phyloP scores from a whole-genome alignment of 2,329 filamentous ascomycete species.

The Chaetomiaceae sp. region DNA sequence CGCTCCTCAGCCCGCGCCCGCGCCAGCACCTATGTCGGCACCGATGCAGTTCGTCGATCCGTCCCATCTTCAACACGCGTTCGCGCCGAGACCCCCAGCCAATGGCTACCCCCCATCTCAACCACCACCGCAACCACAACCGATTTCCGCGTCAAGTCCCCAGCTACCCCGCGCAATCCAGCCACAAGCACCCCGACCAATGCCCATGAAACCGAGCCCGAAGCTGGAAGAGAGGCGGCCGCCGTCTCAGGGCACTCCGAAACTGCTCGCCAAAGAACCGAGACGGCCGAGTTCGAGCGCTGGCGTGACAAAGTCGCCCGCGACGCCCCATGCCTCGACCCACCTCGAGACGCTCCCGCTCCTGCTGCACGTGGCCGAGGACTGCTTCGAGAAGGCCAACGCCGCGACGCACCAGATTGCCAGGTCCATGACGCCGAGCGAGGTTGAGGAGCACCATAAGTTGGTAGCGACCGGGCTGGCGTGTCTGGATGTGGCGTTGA shows the following conservation, averaged over 20 bases:
- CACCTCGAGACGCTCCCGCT: constrained; percentile 53
- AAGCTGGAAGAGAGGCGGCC: constrained; percentile 19
- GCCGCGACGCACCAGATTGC: constrained; percentile 47
- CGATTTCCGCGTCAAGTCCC: constrained; percentile 26
- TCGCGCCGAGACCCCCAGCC: constrained; percentile 17
- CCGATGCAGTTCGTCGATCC: constrained; percentile 31
- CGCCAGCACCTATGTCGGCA: constrained; percentile 17
- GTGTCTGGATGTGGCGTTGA: constrained; percentile 67
- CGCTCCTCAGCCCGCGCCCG: constrained; percentile 3
- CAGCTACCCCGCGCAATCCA: constrained; percentile 13
- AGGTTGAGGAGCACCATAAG: constrained; percentile 64
- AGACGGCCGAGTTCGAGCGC: constrained; percentile 25
- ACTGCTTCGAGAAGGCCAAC: constrained; percentile 67
- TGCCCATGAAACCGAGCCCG: constrained; percentile 17
- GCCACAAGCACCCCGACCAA: constrained; percentile 12
- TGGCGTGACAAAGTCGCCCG: constrained; percentile 33
- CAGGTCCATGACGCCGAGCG: constrained; percentile 44
- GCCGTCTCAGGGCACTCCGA: constrained; percentile 16
- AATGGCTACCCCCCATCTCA: constrained; percentile 19
- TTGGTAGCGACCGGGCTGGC: constrained; percentile 67
- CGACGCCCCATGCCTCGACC: constrained; percentile 37
- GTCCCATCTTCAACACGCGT: constrained; percentile 23
- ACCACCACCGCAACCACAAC: constrained; percentile 26
- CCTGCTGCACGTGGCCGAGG: constrained; percentile 68
- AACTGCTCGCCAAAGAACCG: constrained; percentile 18